Base-by-base conservation (phyloP, 306 rosid genomes). In the Sechiopsis laciniata region DNA sequence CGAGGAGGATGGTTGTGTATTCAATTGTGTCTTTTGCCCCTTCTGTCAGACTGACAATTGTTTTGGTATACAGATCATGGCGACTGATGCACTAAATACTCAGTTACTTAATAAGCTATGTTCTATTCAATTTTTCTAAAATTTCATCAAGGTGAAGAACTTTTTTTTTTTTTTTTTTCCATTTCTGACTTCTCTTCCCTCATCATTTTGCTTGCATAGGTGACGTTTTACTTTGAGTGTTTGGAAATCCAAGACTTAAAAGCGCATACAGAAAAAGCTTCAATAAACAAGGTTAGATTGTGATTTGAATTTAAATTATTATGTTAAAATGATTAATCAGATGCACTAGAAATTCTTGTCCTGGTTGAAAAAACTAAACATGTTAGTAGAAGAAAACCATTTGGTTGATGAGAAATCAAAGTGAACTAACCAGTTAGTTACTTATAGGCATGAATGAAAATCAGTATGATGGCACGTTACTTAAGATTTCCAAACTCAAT, bases 1-100 rank as follows among this genome's bases (percentile, higher is more conserved):
- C 77, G 83, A 75, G 68, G 89, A 88, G 79, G 98, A 90, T 78
- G 98, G 98, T 46, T 90, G 94, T 63, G 98, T 93, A 74, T 90
- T 83, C 82, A 83, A 84, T 57, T 52, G 83, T 64, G 71, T 90
- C 68, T 81, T 84, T 78, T 93, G 98, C 76, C 97, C 97, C 78
- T 90, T 87, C 86, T 93, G 98, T 83, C 65, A 61, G 68, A 80
- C 71, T 62, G 56, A 67, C 79, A 87, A 81, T 73, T 83, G 82
- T 76, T 85, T 93, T 63, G 98, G 98, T 24, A 93, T 88, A 73
- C 90, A 84, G 82, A 74, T 88, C 78, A 54, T 90, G 88, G 98
- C 98, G 55, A 83, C 94, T 54, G 62, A 90, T 82, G 79, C 86
- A 76, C 82, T 42, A 72, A 93, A 88, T 77, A 76, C 78, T 81